Evolutionary conservation across 1,284 basidiomycete genomes (phyloP).

Genomic region (Apiotrichum brassicae): DNA sequence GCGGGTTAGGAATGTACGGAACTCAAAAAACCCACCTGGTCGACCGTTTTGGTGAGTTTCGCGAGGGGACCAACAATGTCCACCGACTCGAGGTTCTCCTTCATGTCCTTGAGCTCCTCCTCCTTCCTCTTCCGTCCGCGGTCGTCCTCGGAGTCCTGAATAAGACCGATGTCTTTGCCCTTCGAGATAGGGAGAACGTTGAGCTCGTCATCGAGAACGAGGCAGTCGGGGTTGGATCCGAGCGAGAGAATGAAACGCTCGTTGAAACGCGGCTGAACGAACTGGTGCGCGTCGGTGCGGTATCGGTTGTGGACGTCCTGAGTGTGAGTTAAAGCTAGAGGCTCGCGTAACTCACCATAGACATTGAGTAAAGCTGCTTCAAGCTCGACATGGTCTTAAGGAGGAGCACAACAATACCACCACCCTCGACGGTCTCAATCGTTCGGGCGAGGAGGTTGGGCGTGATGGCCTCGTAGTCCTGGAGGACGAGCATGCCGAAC

Average conservation of each 20-base stretch:
- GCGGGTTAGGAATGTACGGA: neutral
- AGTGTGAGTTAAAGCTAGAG: constrained; percentile 1
- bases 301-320: constrained; percentile 93
- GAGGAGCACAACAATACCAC: constrained; percentile 84
- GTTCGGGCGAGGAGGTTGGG: constrained; percentile 95
- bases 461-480: constrained; percentile 98
- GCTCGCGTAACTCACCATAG: constrained; percentile 63
- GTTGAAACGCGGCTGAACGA: constrained; percentile 92
- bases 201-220: constrained; percentile 94
- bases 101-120: constrained; percentile 70
- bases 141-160: constrained; percentile 42
- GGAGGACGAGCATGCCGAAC: constrained; percentile 93
- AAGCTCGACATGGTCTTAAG: constrained; percentile 94
- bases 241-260: constrained; percentile 95
- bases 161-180: constrained; percentile 75
- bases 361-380: constrained; percentile 88
- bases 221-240: constrained; percentile 80
- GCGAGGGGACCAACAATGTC: constrained; percentile 85
- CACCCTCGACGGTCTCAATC: constrained; percentile 97
- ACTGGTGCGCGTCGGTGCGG: constrained; percentile 81
- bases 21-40: constrained; percentile 56
- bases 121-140: constrained; percentile 40
- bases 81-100: constrained; percentile 71
- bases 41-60: constrained; percentile 85
- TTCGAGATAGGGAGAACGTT: constrained; percentile 96